Base-by-base conservation (phyloP, 345 rosid species). In the Noccaea caerulescens region DNA sequence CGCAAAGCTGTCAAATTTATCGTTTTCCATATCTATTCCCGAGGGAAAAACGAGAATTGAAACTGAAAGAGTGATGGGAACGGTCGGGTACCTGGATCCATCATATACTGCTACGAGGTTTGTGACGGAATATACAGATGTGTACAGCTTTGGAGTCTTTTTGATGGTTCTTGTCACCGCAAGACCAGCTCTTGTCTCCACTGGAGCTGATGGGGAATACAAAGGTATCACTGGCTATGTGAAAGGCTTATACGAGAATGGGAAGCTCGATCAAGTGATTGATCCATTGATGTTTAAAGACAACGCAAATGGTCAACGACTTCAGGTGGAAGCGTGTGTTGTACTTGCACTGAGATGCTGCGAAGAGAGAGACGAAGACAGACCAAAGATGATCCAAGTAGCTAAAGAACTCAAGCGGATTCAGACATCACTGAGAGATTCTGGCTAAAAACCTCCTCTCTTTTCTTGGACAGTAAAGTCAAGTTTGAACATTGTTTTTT, bases 331-430 rank as follows among this genome's bases (percentile, higher is more conserved):
- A 59, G 38, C 38, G 4, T 74, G 54, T 59, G 6, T 66, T 18
- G 30, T 7, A 2, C 41, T 74, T 12, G 68, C 78, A 3, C 16
- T 72, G 58, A 72, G 64, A 10, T 72, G 76, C 16, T 73, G 77
- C 2, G 44, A 55, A 13, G 8, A 7, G 20, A 54, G 47, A 9
- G 64, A 56, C 45, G 64, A 55, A 63, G 46, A 57, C 36, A 65
- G 72, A 41, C 66, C 77, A 18, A 73, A 73, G 61, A 73, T 73
- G 77, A 66, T 73, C 53, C 67, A 66, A 49, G 72, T 73, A 20
- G 77, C 77, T 32, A 73, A 73, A n/a, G 72, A 66, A 33, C 72
- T 73, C 11, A 73, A 73, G 27, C 54, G 10, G 43, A 64, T 69
- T 23, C 41, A 45, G 58, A 6, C 66, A 38, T 38, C 47, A 14